Evolutionary conservation across 305 asterid species (phyloP).

Genomic region (Fraxinus sp.): DNA sequence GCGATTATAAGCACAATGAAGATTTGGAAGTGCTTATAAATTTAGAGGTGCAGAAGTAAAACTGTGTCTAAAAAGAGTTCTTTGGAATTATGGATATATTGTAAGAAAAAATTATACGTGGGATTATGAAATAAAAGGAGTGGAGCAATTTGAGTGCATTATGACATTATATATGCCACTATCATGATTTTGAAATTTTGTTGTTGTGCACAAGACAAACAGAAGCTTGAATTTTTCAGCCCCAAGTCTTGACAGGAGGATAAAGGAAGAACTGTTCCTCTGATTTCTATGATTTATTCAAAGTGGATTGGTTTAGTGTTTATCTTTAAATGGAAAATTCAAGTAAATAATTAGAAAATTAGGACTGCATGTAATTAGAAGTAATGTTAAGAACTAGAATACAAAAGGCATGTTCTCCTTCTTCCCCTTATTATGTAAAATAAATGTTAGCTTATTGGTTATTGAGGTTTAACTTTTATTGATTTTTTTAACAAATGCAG

Average conservation of each 20-base stretch:
- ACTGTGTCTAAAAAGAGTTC: neutral
- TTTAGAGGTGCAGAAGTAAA: neutral
- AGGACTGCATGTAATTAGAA: neutral
- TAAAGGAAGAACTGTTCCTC: neutral
- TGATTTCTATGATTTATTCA: neutral
- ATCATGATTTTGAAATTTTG: neutral
- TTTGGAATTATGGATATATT: neutral
- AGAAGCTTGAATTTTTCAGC: neutral
- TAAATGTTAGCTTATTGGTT: conserved; percentile 2
- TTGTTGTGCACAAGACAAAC: neutral
- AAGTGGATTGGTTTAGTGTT: neutral
- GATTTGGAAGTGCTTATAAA: neutral
- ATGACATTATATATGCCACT: neutral
- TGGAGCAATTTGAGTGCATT: neutral
- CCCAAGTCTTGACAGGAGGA: neutral
- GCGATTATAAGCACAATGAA: neutral
- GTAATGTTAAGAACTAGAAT: neutral
- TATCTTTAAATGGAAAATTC: neutral
- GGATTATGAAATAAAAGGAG: neutral
- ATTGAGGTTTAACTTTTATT: neutral
- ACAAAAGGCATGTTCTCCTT: neutral
- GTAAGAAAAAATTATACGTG: neutral
- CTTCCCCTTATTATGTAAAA: neutral
- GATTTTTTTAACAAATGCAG: conserved; percentile 40
- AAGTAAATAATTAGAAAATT: neutral